Conservation (phyloP, 2,329 filamentous ascomycete species). For the Penicillium expansum region DNA sequence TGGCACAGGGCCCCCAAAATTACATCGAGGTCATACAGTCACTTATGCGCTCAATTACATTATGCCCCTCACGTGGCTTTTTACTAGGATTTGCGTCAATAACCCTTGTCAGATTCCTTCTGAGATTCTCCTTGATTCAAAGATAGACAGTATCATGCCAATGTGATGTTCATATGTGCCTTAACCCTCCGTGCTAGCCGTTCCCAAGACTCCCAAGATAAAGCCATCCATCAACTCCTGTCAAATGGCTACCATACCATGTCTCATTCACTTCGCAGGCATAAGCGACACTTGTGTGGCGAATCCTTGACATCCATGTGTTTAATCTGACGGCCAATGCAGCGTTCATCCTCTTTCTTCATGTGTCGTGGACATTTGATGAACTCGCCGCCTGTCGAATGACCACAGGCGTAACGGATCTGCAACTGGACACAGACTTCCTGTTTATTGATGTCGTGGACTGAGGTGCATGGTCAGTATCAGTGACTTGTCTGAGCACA, state of each 20-base stretch:
- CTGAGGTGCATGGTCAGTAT: not conserved
- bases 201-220: not conserved
- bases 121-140: not conserved
- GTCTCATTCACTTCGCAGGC: slow-evolving; percentile 10
- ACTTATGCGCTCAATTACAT: not conserved
- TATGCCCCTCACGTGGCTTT: not conserved
- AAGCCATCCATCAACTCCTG: not conserved
- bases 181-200: not conserved
- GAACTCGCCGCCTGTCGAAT: slow-evolving; percentile 17
- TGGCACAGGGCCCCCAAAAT: not conserved
- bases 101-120: not conserved
- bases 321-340: slow-evolving; percentile 5
- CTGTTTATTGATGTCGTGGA: not conserved
- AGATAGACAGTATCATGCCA: not conserved
- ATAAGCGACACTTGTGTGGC: slow-evolving; percentile 14
- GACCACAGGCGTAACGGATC: slow-evolving; percentile 17
- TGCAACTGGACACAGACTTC: slow-evolving; percentile 12
- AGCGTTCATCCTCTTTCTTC: slow-evolving; percentile 14
- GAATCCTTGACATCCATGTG: slow-evolving; percentile 13
- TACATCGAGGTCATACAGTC: not conserved
- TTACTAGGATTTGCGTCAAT: not conserved
- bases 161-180: not conserved
- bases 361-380: slow-evolving; percentile 16
- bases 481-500: not conserved
- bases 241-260: not conserved